A percentile compares a stretch with the other conserved stretches of the same genome.
These are phyloP conservation scores for Scheffersomyces amazonensis DNA, from an alignment of 805 yeast species.

Conservation along the genomic window DNA sequence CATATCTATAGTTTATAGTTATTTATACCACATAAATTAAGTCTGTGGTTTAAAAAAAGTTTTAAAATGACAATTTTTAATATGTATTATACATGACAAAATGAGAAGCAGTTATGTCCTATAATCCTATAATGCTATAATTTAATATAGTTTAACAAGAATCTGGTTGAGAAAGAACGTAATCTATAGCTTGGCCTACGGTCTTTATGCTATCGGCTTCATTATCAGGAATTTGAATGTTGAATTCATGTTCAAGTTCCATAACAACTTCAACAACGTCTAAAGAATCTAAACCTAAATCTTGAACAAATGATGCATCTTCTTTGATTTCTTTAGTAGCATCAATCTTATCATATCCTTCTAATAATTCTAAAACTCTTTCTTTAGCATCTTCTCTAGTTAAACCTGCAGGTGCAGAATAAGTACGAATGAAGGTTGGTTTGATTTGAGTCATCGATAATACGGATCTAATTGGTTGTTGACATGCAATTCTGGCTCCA, in stretches of 20 bases:
- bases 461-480: constrained; percentile 10
- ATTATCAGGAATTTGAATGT: constrained; percentile 45
- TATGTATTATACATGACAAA: no score
- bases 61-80: no score
- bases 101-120: no score
- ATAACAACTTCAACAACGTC: constrained; percentile 46
- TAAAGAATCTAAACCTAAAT: constrained; percentile 46
- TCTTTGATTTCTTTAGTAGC: constrained; percentile 34
- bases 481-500: constrained; percentile 4
- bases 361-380: constrained; percentile 61
- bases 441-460: neutral
- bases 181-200: constrained; percentile 44
- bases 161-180: constrained; percentile 40
- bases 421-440: constrained; percentile 24
- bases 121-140: neutral
- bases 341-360: constrained; percentile 59
- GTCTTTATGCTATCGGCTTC: constrained; percentile 46
- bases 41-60: no score
- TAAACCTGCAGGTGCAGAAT: constrained; percentile 59
- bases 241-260: constrained; percentile 48
- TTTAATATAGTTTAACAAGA: constrained; percentile 27
- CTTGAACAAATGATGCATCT: constrained; percentile 32
- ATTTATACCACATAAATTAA: no score
- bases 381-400: constrained; percentile 62
- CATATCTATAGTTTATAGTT: no score